Evolutionary conservation across 495 filamentous ascomycete species (phyloP).

Genomic region (Thermochaetoides thermophila): DNA sequence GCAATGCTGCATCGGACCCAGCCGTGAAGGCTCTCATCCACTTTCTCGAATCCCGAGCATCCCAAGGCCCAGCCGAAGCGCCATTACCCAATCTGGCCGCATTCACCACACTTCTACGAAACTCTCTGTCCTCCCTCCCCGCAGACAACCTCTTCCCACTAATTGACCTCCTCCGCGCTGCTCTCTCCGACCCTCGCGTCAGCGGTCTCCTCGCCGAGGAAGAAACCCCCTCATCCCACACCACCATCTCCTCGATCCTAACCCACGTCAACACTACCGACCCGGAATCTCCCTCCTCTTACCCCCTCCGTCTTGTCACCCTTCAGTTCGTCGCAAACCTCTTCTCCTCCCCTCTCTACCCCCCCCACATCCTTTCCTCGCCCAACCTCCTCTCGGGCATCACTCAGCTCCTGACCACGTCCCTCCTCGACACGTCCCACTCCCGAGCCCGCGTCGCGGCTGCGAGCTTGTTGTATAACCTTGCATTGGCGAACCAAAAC

Average conservation of each 20-base stretch:
- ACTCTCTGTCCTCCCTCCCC: conserved; percentile 35
- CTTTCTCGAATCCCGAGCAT: conserved; percentile 46
- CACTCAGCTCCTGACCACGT: conserved; percentile 34
- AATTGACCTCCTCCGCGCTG: conserved; percentile 65
- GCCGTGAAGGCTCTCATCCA: conserved; percentile 42
- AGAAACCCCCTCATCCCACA: conserved; percentile 41
- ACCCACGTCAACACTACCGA: conserved; percentile 34
- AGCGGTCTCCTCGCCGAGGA: conserved; percentile 78
- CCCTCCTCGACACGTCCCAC: conserved; percentile 40
- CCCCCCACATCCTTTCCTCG: conserved; percentile 25
- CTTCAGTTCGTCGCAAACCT: conserved; percentile 47
- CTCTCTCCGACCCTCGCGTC: conserved; percentile 69
- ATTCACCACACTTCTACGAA: conserved; percentile 38
- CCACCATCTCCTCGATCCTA: conserved; percentile 51
- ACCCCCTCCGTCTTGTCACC: conserved; percentile 69
- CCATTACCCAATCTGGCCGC: conserved; percentile 44
- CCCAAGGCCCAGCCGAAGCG: conserved; percentile 39
- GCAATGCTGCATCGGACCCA: conserved; percentile 34
- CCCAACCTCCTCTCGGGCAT: conserved; percentile 23
- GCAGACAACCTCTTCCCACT: conserved; percentile 55
- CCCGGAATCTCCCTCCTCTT: conserved; percentile 37
- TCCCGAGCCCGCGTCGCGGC: conserved; percentile 54
- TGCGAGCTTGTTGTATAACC: conserved; percentile 68
- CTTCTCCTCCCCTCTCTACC: conserved; percentile 47
- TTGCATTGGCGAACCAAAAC: conserved; percentile 54